Evolutionary conservation across 116 monocot genomes (phyloP).

Genomic region (Posidonia oceanica): DNA sequence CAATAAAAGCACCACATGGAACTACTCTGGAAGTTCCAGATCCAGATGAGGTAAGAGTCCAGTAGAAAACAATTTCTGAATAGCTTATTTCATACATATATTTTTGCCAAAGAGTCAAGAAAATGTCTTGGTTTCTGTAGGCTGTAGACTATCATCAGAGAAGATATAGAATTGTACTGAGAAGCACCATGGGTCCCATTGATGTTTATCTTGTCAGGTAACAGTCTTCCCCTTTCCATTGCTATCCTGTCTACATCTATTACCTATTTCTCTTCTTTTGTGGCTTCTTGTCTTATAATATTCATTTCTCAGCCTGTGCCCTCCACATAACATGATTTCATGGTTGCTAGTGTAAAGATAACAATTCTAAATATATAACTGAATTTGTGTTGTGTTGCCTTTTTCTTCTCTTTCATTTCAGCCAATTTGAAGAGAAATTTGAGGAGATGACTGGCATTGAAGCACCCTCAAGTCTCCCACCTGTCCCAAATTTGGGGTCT

Average conservation of each 20-base stretch:
- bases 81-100: not conserved
- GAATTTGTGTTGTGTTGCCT: too few species aligned
- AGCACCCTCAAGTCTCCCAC: slow-evolving; percentile 23
- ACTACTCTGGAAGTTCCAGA: slow-evolving; percentile 98
- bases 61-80: not conserved
- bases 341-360: too few species aligned
- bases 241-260: not conserved
- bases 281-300: not conserved
- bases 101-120: not conserved
- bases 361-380: too few species aligned
- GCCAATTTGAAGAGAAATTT: slow-evolving; percentile 92
- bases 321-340: too few species aligned
- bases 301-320: not conserved
- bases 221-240: not conserved
- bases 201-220: slow-evolving; percentile 99
- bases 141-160: slow-evolving; percentile 82
- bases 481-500: slow-evolving; percentile 19
- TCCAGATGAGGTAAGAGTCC: slow-evolving; percentile 76
- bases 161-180: slow-evolving; percentile 86
- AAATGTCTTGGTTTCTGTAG: slow-evolving; percentile 18
- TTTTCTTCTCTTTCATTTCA: slow-evolving; percentile 6
- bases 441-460: slow-evolving; percentile 65
- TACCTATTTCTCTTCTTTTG: not conserved
- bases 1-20: slow-evolving; percentile 98
- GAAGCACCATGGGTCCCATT: slow-evolving; percentile 92